phyloP scores from a whole-genome alignment of 2,329 filamentous ascomycete genomes.

The Coniochaeta prunicola region DNA sequence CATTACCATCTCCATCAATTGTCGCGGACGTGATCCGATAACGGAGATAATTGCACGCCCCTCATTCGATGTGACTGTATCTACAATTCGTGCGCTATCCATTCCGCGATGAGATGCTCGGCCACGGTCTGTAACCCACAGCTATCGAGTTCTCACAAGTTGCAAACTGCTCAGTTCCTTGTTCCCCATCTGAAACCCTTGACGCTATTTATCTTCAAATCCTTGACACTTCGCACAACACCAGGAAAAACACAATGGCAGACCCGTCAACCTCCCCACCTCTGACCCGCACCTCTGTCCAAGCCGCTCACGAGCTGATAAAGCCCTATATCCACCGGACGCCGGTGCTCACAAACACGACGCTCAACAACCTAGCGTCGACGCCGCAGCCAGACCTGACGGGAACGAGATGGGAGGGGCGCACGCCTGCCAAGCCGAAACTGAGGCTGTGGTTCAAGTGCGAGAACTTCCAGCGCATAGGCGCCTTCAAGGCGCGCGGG shows the following conservation, averaged over 20 bases:
- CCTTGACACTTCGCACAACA: not conserved
- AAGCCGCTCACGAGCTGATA: conserved; percentile 66
- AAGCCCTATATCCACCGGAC: conserved; percentile 72
- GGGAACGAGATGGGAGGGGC: conserved; percentile 48
- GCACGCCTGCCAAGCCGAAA: conserved; percentile 51
- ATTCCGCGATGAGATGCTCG: not conserved
- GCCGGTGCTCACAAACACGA: conserved; percentile 72
- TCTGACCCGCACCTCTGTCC: conserved; percentile 65
- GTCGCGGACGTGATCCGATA: not conserved
- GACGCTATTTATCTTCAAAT: not conserved
- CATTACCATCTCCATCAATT: not conserved
- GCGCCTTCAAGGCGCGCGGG: conserved; percentile 87
- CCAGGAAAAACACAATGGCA: conserved; percentile 34
- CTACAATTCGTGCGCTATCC: not conserved
- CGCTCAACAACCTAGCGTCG: conserved; percentile 68
- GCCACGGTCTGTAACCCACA: not conserved
- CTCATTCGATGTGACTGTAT: not conserved
- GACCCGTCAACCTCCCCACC: conserved; percentile 49
- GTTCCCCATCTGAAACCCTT: not conserved
- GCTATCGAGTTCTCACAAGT: not conserved
- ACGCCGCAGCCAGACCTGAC: conserved; percentile 52
- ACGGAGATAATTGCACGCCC: not conserved
- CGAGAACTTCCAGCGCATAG: conserved; percentile 85
- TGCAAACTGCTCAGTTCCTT: not conserved
- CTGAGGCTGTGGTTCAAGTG: conserved; percentile 88